Base-by-base conservation (phyloP, 495 filamentous ascomycete genomes). In the Beverwykella pulmonaria region DNA sequence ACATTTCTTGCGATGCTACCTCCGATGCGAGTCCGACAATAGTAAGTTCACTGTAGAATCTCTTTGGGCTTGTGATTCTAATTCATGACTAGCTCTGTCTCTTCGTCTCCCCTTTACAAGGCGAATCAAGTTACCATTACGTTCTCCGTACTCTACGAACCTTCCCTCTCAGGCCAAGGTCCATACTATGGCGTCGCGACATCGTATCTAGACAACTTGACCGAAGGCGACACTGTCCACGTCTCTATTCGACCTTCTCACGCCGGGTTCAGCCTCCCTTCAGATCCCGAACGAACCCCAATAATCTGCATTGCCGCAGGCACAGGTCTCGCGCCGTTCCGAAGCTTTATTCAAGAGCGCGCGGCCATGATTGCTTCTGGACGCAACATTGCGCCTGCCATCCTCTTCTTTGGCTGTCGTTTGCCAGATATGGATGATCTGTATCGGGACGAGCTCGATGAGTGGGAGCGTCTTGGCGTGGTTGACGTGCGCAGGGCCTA, bases 21-120 rank as follows among this genome's bases (percentile, higher is more conserved):
- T 0, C 88, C 88, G 0, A 88, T 92, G 83, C 86, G 87, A 17
- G 81, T 86, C 15, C 83, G 89, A 4, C 86, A 89, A 71, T 92
- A 91, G 39, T 44, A 44, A 44, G 39, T n/a, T 14, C 8, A 15
- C 6, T 44, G 5, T 44, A 7, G 6, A n/a, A 4, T n/a, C 8
- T n/a, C 15, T 14, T 44, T n/a, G 17, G 3, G 39, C 15, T n/a
- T 44, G 15, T 14, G 2, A 7, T 12, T 12, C 39, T 44, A n/a
- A 44, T n/a, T n/a, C 3, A 44, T n/a, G 3, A 10, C 8, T n/a
- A 44, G 39, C 71, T 88, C 84, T 57, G 90, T 92, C 75, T 92
- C 89, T 23, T 90, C 88, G 0, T 91, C 89, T 0, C 88, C 88
- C 0, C 79, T 85, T 1, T 78, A 49, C 69, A 75, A 87, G 73